Evolutionary conservation across 1,284 basidiomycete genomes (phyloP).

Genomic region (Malassezia yamatoensis): DNA sequence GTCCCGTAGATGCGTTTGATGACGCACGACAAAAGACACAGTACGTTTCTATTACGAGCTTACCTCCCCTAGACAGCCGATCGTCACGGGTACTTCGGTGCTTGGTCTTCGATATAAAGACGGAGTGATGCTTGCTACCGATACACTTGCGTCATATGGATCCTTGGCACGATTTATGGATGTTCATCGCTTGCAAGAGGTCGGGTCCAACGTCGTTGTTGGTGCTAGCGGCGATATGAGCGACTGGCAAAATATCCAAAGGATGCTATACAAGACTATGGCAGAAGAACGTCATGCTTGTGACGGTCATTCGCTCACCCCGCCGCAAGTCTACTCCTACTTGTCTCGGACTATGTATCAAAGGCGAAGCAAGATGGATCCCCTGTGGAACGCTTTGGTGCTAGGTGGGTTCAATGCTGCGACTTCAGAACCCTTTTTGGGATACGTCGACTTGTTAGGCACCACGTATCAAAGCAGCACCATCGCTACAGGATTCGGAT

Average conservation of each 20-base stretch:
- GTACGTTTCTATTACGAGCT: background rate
- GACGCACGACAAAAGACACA: slow-evolving; percentile 18
- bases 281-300: slow-evolving; percentile 68
- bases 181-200: slow-evolving; percentile 71
- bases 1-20: slow-evolving; percentile 14
- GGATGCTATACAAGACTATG: slow-evolving; percentile 49
- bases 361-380: slow-evolving; percentile 76
- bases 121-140: slow-evolving; percentile 97
- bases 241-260: slow-evolving; percentile 90
- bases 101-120: slow-evolving; percentile 88
- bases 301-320: slow-evolving; percentile 76
- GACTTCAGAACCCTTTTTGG: slow-evolving; percentile 51
- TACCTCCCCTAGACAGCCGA: slow-evolving; percentile 56
- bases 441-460: slow-evolving; percentile 91
- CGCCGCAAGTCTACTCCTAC: slow-evolving; percentile 85
- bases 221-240: slow-evolving; percentile 94
- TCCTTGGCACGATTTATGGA: slow-evolving; percentile 95
- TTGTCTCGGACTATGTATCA: slow-evolving; percentile 83
- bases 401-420: slow-evolving; percentile 56
- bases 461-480: slow-evolving; percentile 91
- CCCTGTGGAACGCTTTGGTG: slow-evolving; percentile 88
- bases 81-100: slow-evolving; percentile 92
- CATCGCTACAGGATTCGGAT: slow-evolving; percentile 91
- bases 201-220: slow-evolving; percentile 69
- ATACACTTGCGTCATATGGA: slow-evolving; percentile 94